Base-by-base conservation (phyloP, 148 eudicot genomes). In the Spergularia marina region DNA sequence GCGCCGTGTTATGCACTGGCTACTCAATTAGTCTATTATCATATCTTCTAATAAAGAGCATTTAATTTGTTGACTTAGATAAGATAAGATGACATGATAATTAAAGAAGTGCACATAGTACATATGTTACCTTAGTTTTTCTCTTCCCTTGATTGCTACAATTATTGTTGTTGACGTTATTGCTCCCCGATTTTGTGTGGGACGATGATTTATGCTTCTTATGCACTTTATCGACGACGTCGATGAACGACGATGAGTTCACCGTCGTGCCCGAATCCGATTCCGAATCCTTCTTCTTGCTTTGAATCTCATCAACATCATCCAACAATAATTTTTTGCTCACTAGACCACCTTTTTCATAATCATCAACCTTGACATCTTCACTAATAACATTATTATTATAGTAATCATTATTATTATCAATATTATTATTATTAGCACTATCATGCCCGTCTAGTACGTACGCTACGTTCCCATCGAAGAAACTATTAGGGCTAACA, bases 71-170 rank as follows among this genome's bases (percentile, higher is more conserved):
- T 30, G 4, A 30, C 2, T 30, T 30, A 30, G 36, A 30, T 30
- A 30, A 30, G 36, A 30, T 30, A 30, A 30, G 2, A 30, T 30
- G 36, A 30, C 36, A 30, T 30, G 36, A 30, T 30, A n/a, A n/a
- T n/a, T n/a, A 30, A 44, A 44, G 8, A 44, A 44, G 49, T 44
- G 7, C 49, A 9, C 49, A 44, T 44, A 44, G 49, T 44, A 9
- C 40, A 69, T 39, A 69, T 39, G 12, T 67, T 65, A 84, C 87
- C 87, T 84, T 84, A 11, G 85, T 69, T 76, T 84, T 84, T 20
- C 87, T 68, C 78, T 84, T 84, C 17, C 80, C 80, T 21, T 84
- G 79, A 20, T 68, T 73, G 18, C 21, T 34, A 53, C 59, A 13
- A 69, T 69, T 53, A 20, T 69, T 65, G 12, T 36, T 76, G 30